Evolutionary conservation across 2,329 filamentous ascomycete genomes (phyloP).

Genomic region (Emmonsia crescens): DNA sequence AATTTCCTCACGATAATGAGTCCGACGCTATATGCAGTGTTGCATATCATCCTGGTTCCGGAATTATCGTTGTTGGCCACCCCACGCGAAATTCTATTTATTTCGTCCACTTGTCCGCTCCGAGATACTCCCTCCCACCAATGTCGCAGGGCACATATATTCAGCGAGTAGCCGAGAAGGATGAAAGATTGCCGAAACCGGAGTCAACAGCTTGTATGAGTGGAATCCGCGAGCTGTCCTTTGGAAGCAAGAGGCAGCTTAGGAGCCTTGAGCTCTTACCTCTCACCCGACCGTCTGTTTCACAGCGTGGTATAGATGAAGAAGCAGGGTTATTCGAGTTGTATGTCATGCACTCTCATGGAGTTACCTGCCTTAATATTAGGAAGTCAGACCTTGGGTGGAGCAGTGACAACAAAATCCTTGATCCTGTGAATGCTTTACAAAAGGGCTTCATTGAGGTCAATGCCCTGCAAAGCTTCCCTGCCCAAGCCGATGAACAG

Average conservation of each 20-base stretch:
- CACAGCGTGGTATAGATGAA: slow-evolving; percentile 47
- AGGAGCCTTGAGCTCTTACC: slow-evolving; percentile 83
- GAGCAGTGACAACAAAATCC: slow-evolving; percentile 79
- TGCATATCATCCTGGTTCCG: slow-evolving; percentile 81
- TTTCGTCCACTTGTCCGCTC: slow-evolving; percentile 89
- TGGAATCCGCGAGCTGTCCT: slow-evolving; percentile 89
- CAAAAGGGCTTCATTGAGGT: slow-evolving; percentile 64
- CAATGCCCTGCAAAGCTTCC: slow-evolving; percentile 50
- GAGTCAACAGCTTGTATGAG: slow-evolving; percentile 97
- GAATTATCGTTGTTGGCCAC: slow-evolving; percentile 90
- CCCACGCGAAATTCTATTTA: slow-evolving; percentile 96
- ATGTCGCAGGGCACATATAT: slow-evolving; percentile 86
- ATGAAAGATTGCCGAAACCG: slow-evolving; percentile 64
- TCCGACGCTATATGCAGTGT: slow-evolving; percentile 97
- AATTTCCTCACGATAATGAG: slow-evolving; percentile 90
- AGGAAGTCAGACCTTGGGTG: slow-evolving; percentile 85
- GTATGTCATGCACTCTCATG: slow-evolving; percentile 95
- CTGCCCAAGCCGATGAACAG: slow-evolving; percentile 33
- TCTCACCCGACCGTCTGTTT: slow-evolving; percentile 41
- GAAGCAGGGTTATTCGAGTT: slow-evolving; percentile 77
- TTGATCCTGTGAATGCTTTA: slow-evolving; percentile 66
- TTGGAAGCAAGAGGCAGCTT: slow-evolving; percentile 72
- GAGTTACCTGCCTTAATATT: slow-evolving; percentile 80
- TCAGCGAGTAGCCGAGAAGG: slow-evolving; percentile 61
- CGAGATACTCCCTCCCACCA: slow-evolving; percentile 70